Evolutionary conservation across 106 monocot species (phyloP), one percentile per base, ranked within the genome.

Genomic region (Acanthochlamys bracteata): DNA sequence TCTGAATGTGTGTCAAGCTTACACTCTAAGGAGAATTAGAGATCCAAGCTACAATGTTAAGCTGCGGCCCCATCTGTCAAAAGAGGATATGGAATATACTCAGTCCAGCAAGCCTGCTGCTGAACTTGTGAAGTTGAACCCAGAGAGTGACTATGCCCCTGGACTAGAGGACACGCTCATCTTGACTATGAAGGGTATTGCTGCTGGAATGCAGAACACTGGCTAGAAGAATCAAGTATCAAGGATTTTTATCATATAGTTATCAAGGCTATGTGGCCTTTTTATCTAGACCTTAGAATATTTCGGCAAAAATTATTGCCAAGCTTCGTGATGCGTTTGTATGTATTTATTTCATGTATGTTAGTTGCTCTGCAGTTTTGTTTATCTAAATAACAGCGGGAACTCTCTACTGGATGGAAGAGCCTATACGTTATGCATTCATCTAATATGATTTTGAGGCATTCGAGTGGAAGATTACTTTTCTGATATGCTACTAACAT

Each of bases 151-250:
- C 9, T 93, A 93, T 42, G 82, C 85, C 17, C 93, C 89, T 52
- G 93, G 93, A 12, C 57, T 93, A 16, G 93, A 93, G 66, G 93
- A 93, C 66, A 93, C 93, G 20, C 75, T 93, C 43, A 93, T 93
- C 58, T 61, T 93, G 71, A 93, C 93, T 57, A 93, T 93, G 93
- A 93, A 93, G 80, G 93, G 93, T 64, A 83, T 93, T 59, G 93
- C 93, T 64, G 89, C 93, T 19, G 93, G 93, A 24, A 66, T 93
- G 93, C 89, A 89, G 73, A 93, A 93, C 71, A 93, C 93, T 0
- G 93, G 93, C 69, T 93, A 76, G 69, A 41, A 49, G 17, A 10
- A 33, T 33, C 33, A 33, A 33, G 6, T 33, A 33, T 33, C 33
- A 33, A 33, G 33, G 6, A 3, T 1, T 33, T 33, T 33, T 33